These are phyloP conservation scores for Teunomyces atbi DNA, from an alignment of 805 yeast genomes.

Conservation along the genomic window DNA sequence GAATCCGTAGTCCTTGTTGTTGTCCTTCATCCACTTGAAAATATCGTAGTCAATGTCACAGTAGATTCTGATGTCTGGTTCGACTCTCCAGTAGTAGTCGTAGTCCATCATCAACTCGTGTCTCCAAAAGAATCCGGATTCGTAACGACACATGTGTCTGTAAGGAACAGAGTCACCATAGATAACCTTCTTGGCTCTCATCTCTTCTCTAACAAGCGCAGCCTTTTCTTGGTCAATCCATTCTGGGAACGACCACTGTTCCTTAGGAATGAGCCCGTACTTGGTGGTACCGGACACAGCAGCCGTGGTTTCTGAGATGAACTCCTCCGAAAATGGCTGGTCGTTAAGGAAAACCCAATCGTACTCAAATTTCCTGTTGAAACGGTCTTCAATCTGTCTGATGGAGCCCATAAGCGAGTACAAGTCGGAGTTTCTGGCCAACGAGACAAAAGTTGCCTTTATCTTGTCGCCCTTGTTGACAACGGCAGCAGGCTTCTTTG, in stretches of 20 bases:
- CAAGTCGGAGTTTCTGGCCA: conserved; percentile 76
- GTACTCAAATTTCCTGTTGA: conserved; percentile 75
- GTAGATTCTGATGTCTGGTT: conserved; percentile 75
- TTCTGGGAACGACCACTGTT: conserved; percentile 85
- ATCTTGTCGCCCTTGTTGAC: conserved; percentile 32
- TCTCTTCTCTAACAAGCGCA: conserved; percentile 53
- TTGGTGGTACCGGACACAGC: conserved; percentile 74
- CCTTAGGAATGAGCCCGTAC: conserved; percentile 78
- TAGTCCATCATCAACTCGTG: conserved; percentile 73
- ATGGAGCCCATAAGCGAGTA: conserved; percentile 62
- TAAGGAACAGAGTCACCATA: conserved; percentile 76
- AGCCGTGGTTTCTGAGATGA: conserved; percentile 63
- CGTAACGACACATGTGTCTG: conserved; percentile 92
- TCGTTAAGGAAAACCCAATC: conserved; percentile 97
- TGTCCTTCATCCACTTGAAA: conserved; percentile 72
- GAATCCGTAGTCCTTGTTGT: conserved; percentile 81
- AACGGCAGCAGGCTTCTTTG: conserved; percentile 7
- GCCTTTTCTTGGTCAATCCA: conserved; percentile 81
- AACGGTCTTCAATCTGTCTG: conserved; percentile 82
- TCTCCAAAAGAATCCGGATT: conserved; percentile 85
- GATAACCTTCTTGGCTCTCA: conserved; percentile 56
- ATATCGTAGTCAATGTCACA: conserved; percentile 90
- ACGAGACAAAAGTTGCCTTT: conserved; percentile 77
- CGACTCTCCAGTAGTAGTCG: conserved; percentile 94
- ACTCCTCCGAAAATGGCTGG: conserved; percentile 78